phyloP scores from a whole-genome alignment of 305 asterid genomes.

The Fraxinus baroniana region DNA sequence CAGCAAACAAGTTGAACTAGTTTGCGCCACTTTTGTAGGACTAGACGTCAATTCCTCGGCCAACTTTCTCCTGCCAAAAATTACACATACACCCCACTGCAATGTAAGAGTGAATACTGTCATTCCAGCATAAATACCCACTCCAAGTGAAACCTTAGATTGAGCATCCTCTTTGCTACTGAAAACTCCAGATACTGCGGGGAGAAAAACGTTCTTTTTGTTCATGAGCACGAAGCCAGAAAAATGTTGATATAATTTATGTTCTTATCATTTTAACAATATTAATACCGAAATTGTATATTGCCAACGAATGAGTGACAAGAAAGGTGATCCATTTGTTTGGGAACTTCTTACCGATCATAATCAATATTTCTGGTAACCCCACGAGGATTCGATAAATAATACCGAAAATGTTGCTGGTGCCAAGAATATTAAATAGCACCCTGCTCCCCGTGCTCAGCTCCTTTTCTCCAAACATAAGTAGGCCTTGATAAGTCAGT shows the following conservation, averaged over 20 bases:
- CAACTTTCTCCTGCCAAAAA: constrained; percentile 36
- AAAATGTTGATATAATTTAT: background rate
- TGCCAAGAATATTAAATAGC: constrained; percentile 44
- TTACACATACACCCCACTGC: constrained; percentile 51
- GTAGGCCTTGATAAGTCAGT: constrained; percentile 44
- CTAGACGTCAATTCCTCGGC: constrained; percentile 10
- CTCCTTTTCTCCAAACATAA: constrained; percentile 49
- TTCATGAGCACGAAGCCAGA: background rate
- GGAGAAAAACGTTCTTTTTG: background rate
- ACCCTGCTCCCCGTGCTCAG: constrained; percentile 53
- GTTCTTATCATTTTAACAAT: background rate
- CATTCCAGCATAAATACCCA: constrained; percentile 55
- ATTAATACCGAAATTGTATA: background rate
- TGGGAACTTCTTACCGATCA: constrained; percentile 18
- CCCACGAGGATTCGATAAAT: constrained; percentile 53
- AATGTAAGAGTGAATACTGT: constrained; percentile 54
- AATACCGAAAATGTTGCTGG: constrained; percentile 52
- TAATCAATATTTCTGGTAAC: constrained; percentile 45
- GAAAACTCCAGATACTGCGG: constrained; percentile 49
- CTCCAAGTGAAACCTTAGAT: constrained; percentile 48
- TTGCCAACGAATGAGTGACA: background rate
- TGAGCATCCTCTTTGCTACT: constrained; percentile 45
- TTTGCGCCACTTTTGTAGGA: background rate
- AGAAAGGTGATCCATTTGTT: background rate
- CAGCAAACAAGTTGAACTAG: constrained; percentile 20